Evolutionary conservation across 768 basidiomycete species (phyloP), one percentile per base, ranked within the genome.

Genomic region (Brasilioporus rufonigricans): DNA sequence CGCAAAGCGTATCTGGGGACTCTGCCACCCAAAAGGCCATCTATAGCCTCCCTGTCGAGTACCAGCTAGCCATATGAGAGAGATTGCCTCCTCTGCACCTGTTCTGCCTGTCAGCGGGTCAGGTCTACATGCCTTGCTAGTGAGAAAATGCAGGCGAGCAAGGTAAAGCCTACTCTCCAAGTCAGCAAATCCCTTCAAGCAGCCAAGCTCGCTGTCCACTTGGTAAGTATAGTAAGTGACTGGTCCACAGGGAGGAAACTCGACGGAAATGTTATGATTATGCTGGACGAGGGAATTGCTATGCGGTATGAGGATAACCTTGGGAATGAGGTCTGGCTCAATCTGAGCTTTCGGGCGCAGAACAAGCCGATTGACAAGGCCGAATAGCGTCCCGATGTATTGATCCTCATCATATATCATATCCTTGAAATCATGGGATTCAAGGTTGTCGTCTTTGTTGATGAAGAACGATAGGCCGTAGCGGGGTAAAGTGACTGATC

Each of bases 371-470:
- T 12, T 50, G 7, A 24, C 29, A 10, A 50, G 39, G 9, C 39
- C 31, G 3, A 16, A 50, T 1, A 50, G 19, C 6, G 49, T 50
- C 10, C 39, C 49, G 3, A 41, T n/a, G 14, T 5, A 23, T 50
- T 50, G 49, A 32, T 50, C 29, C 21, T 32, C 39, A 24, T 50
- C 49, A 11, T 50, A 50, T 19, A 50, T 19, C 49, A 50, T 50
- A 9, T 41, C 16, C 10, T 24, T 32, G 31, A 32, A 50, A 21
- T 50, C 39, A 23, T 21, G 7, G 49, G 49, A 50, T 8, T 50
- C 39, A 5, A 50, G 39, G 7, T 41, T 1, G 10, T 7, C 9
- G 5, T 0, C 31, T 1, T 41, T 31, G 2, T 50, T 50, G 29
- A 44, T 11, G 12, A 44, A 29, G 14, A 44, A 44, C 5, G 43